Base-by-base conservation (phyloP, 768 basidiomycete genomes). In the Leucocoprinus birnbaumii region DNA sequence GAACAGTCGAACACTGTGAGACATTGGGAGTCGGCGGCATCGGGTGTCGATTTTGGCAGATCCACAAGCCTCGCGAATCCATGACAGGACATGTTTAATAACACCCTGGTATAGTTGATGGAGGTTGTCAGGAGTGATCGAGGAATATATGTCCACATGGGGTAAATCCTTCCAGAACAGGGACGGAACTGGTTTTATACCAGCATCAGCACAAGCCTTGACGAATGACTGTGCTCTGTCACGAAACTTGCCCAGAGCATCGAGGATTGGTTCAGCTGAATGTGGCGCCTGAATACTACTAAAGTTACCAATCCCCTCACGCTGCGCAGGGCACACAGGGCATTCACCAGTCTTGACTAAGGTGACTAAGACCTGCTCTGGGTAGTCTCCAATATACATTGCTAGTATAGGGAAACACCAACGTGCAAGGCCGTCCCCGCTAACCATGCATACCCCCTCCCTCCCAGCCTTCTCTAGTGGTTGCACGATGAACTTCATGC, bases 51-150 rank as follows among this genome's bases (percentile, higher is more conserved):
- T 66, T 54, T 78, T 73, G 7, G 49, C 58, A 13, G 58, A 50
- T 0, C 66, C 65, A 48, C 38, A 68, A 0, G 61, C 59, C 2
- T 51, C 4, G 11, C 44, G 58, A 7, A 75, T 10, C 78, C 77
- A 80, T 0, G 48, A 45, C 1, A 76, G 61, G 1, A 77, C 48
- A 51, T 79, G 76, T 49, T 76, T 77, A 59, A 80, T 63, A 2
- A 78, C 56, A 0, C 80, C 80, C 58, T 82, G 77, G 55, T 76
- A 72, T 0, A 80, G 55, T 57, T 80, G 76, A 56, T 82, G 79
- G 1, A 82, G 69, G 21, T 78, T 57, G 57, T 81, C 74, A 0
- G 80, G 77, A 0, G 75, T 75, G 40, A 82, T 66, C 4, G 66
- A 66, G 0, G 37, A 24, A 58, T 73, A 76, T 27, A 80, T 79